phyloP scores from a whole-genome alignment of 306 rosid species.

The Neltuma alba region DNA sequence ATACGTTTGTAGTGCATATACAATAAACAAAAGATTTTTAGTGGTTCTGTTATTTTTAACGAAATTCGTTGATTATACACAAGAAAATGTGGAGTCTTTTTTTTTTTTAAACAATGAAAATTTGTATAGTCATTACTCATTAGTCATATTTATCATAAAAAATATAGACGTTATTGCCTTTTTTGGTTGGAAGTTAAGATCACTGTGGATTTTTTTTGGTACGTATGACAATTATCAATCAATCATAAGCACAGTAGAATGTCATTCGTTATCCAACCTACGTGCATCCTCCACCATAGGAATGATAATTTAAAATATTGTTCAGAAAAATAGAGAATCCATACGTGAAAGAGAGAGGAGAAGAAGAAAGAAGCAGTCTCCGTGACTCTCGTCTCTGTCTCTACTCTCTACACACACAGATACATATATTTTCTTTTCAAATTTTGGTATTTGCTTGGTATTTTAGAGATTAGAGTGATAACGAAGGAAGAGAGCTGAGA shows the following conservation, averaged over 20 bases:
- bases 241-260: not conserved
- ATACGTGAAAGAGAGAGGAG: conserved; percentile 5
- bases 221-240: not conserved
- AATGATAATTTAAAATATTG: not conserved
- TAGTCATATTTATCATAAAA: not conserved
- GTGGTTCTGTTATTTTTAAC: no score
- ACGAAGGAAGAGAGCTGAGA: conserved; percentile 13
- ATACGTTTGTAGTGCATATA: no score
- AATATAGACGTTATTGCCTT: not conserved
- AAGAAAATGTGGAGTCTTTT: no score
- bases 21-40: no score
- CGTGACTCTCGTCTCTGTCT: not conserved
- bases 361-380: not conserved
- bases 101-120: not conserved
- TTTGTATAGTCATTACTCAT: not conserved
- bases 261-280: not conserved
- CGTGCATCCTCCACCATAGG: conserved; percentile 18
- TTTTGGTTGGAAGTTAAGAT: not conserved
- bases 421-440: not conserved
- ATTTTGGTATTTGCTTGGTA: not conserved
- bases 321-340: not conserved
- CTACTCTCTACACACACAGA: no score
- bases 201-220: not conserved
- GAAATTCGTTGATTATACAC: no score
- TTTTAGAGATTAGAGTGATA: conserved; percentile 19